Base-by-base conservation (phyloP, 345 rosid species). In the Noccaea caerulescens region DNA sequence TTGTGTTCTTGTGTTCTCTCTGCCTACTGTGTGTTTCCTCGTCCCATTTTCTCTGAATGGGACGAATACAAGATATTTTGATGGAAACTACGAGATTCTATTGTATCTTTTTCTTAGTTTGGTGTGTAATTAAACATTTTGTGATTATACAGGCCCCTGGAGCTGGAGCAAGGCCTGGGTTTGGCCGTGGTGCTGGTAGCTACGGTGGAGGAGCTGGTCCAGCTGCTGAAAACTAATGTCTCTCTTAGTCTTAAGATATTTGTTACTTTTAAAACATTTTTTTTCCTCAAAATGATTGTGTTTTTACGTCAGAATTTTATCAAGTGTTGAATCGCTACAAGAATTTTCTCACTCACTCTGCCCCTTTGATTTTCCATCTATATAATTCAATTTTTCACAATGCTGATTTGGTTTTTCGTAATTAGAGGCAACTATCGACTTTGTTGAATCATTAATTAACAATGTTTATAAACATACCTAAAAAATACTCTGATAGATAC, bases 111-210 rank as follows among this genome's bases (percentile, higher is more conserved):
- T 65, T 51, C 1, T 50, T 13, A 65, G 42, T 27, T 42, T 43
- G 51, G 10, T 61, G 9, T 32, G 56, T 63, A 10, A 55, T 13
- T 9, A 9, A 4, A 54, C 52, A 1, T 20, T 25, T 37, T 25
- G 36, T 36, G 23, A 3, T 3, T 68, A 8, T 71, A 34, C 66
- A 88, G 95, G 89, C 80, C 18, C 77, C 94, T 50, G 86, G 89
- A 68, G 85, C 91, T 61, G 86, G 88, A 76, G 84, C 81, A 43
- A 86, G 92, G 63, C 83, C 87, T 16, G 88, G 82, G 7, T 88
- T 86, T 32, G 95, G 95, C 14, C 93, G 93, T 6, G 93, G 93
- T 13, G 84, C 84, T 16, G 92, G 91, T 38, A 75, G 95, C 39
- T 86, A 12, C 5, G 68, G 75, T 58, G 60, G 61, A 39, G 84